Base-by-base conservation (phyloP, 2,329 filamentous ascomycete species). In the Aspergillus costaricaensis region DNA sequence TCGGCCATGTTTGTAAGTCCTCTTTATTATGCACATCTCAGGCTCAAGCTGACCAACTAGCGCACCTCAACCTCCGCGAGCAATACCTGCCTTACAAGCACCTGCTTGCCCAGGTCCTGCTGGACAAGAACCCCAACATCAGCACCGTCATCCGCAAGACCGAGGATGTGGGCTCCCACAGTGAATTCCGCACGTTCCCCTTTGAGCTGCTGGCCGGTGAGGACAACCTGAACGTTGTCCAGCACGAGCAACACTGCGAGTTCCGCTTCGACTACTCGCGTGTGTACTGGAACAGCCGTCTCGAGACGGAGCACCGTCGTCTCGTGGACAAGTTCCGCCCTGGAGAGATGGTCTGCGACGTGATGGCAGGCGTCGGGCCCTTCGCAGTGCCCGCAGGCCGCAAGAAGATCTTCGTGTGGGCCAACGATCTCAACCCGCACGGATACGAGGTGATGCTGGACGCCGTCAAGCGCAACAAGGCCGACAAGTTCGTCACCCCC, bases 321-420 rank as follows among this genome's bases (percentile, higher is more conserved):
- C 81, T 98, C 15, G 86, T 94, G 61, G 80, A 84, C 55, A 79
- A 88, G 57, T 97, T 98, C 80, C 80, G 86, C 58, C 87, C 90
- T 6, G 93, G 95, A 41, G 91, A 98, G 72, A 92, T 92, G 3
- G 91, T 98, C 1, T 95, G 90, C 79, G 95, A 99, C 76, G 90
- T 97, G 65, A 99, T 98, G 94, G 94, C 93, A 0, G 95, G 95
- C 47, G 93, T 99, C 53, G 95, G 95, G 0, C 95, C 95, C 0
- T 99, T 99, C 76, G 93, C 94, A 21, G 83, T 96, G 3, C 95
- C 95, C 0, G 92, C 94, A 0, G 95, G 91, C 15, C 96, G 91
- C 80, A 94, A 90, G 76, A 87, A 86, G 41, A 91, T 96, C 27
- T 96, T 98, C 69, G 93, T 97, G 17, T 96, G 91, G 88, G 95